A percentile compares a stretch with the other conserved stretches of the same genome.
These are phyloP conservation scores for Didymella sp. DNA, from an alignment of 2,329 filamentous ascomycete species.

Conservation along the genomic window DNA sequence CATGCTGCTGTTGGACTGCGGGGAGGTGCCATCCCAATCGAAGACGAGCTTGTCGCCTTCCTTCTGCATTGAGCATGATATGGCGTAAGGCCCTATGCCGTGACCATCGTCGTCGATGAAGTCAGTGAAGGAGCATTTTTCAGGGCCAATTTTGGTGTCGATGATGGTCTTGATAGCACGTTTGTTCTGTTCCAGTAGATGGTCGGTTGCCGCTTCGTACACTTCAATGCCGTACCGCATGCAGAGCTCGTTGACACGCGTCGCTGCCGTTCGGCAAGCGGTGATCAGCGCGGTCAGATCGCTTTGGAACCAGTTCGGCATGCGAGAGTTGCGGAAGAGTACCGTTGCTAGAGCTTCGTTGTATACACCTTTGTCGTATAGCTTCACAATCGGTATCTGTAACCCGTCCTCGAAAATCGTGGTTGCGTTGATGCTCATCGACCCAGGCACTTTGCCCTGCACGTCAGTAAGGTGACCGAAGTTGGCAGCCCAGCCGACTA, in stretches of 20 bases:
- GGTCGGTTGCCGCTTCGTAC: slow-evolving; percentile 56
- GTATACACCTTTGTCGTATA: slow-evolving; percentile 54
- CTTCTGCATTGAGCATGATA: slow-evolving; percentile 58
- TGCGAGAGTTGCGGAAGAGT: slow-evolving; percentile 58
- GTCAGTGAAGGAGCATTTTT: slow-evolving; percentile 56
- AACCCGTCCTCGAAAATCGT: slow-evolving; percentile 60
- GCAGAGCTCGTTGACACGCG: slow-evolving; percentile 55
- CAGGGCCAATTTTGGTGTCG: slow-evolving; percentile 54
- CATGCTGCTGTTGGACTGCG: slow-evolving; percentile 56
- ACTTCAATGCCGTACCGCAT: slow-evolving; percentile 55
- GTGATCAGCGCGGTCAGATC: slow-evolving; percentile 58
- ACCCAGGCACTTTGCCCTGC: slow-evolving; percentile 58
- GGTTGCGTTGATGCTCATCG: slow-evolving; percentile 58
- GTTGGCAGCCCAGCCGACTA: slow-evolving; percentile 60
- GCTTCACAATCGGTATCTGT: slow-evolving; percentile 59
- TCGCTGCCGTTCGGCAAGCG: slow-evolving; percentile 55
- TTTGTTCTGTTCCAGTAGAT: slow-evolving; percentile 55
- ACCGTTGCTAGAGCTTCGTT: slow-evolving; percentile 56
- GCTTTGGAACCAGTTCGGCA: slow-evolving; percentile 58
- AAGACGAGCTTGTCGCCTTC: slow-evolving; percentile 54
- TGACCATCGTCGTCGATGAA: slow-evolving; percentile 60
- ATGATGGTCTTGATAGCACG: slow-evolving; percentile 56
- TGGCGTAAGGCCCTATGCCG: slow-evolving; percentile 55
- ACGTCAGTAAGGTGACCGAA: slow-evolving; percentile 59
- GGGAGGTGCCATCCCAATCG: slow-evolving; percentile 59